Base-by-base conservation (phyloP, 2,329 filamentous ascomycete genomes). In the Colletotrichum sp. region DNA sequence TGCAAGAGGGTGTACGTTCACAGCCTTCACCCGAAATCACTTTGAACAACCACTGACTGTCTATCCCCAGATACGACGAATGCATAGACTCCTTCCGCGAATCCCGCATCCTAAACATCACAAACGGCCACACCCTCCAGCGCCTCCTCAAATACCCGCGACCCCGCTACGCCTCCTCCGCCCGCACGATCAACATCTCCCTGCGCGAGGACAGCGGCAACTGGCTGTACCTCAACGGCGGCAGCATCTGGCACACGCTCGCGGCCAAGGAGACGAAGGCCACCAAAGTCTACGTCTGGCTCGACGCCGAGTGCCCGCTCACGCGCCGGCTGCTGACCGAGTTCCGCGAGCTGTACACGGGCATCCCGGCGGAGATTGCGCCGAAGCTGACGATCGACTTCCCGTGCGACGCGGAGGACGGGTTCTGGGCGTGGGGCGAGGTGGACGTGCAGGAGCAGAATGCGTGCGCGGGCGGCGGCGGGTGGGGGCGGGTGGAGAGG, bases 381-480 rank as follows among this genome's bases (percentile, higher is more conserved):
- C 34, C 10, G 5, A 65, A 61, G 22, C 39, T 77, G 30, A 64
- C 69, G 4, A 52, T 77, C 28, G 56, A 67, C 36, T 71, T 77
- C 16, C 75, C 76, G 12, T 77, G 75, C 61, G 76, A 70, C 64
- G 52, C 70, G 18, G 32, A 69, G 2, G 76, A 77, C 58, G 76
- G 76, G 15, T 71, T 77, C 64, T 77, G 76, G 76, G 75, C 74
- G 48, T 77, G 76, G 76, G 64, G 55, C 22, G 70, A 75, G 64
- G 65, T 72, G 18, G 62, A 65, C 2, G 12, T 56, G 6, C 56
- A 61, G 36, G n/a, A 12, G 5, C 16, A 22, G 52, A 25, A 48
- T 48, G 39, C 36, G 36, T 43, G 30, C 4, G n/a, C 43, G 8
- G 36, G 28, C 9, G 8, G 18, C 15, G 52, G 34, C 5, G n/a